A percentile compares a stretch with the other conserved stretches of the same genome.
These are phyloP conservation scores for Parasitella parasitica DNA, from an alignment of 371 early-diverging fungal genomes.

Conservation along the genomic window DNA sequence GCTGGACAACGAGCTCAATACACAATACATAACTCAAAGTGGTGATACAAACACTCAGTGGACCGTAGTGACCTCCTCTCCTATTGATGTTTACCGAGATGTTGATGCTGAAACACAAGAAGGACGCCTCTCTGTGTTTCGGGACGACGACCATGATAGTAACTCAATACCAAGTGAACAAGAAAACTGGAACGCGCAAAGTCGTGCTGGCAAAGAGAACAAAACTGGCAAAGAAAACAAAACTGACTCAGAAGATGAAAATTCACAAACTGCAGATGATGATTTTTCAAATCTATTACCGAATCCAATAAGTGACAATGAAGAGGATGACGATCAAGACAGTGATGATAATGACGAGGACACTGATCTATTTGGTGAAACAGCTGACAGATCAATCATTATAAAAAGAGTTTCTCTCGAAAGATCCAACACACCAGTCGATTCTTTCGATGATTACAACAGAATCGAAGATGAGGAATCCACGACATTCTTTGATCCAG, in stretches of 20 bases:
- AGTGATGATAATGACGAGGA: not conserved
- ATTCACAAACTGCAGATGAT: not conserved
- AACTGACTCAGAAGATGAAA: not conserved
- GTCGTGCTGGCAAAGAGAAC: not conserved
- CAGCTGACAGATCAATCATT: not conserved
- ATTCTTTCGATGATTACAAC: not conserved
- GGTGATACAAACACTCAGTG: not conserved
- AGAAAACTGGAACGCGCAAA: not conserved
- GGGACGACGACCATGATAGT: not conserved
- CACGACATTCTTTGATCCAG: not conserved
- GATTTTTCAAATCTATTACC: not conserved
- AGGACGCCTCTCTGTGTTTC: not conserved
- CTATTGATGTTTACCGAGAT: not conserved
- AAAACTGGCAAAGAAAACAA: not conserved
- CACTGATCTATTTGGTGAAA: not conserved
- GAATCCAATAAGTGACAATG: not conserved
- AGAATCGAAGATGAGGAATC: not conserved
- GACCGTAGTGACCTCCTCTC: constrained; percentile 2
- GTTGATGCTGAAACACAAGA: not conserved
- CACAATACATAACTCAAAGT: not conserved
- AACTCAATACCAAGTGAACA: not conserved
- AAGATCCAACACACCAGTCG: not conserved
- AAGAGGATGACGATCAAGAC: not conserved
- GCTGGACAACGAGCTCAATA: not conserved
- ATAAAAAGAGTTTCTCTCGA: not conserved